Evolutionary conservation across 1,139 yeast genomes (phyloP).

Genomic region (Pichiaceae sp.): DNA sequence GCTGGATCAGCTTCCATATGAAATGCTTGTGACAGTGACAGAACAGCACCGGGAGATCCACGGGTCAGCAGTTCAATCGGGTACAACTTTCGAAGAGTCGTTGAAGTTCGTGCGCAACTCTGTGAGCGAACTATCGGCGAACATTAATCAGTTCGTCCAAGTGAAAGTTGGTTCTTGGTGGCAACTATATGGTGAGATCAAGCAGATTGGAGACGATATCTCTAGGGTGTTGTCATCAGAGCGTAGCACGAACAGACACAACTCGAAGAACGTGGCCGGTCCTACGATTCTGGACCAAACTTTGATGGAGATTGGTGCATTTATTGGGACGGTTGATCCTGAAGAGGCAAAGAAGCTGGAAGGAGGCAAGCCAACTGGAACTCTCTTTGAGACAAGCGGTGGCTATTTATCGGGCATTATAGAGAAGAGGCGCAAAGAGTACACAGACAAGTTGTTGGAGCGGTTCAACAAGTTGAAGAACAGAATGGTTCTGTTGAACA

Average conservation of each 20-base stretch:
- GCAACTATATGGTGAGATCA: constrained; percentile 23
- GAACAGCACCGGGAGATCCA: constrained; percentile 3
- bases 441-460: constrained; percentile 25
- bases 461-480: constrained; percentile 20
- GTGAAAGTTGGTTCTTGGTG: constrained; percentile 46
- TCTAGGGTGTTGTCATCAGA: constrained; percentile 12
- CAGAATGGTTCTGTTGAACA: constrained; percentile 17
- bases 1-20: constrained; percentile 9
- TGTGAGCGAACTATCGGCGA: constrained; percentile 30
- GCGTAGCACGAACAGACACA: background rate
- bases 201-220: constrained; percentile 16
- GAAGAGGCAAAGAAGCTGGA: constrained; percentile 1
- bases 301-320: constrained; percentile 9
- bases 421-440: constrained; percentile 31
- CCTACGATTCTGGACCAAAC: constrained; percentile 5
- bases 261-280: constrained; percentile 4
- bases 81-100: constrained; percentile 14
- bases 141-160: constrained; percentile 31
- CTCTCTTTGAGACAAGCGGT: constrained; percentile 3
- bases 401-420: constrained; percentile 22
- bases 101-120: constrained; percentile 23
- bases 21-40: constrained; percentile 6
- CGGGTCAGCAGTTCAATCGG: constrained; percentile 6
- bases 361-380: background rate
- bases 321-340: constrained; percentile 8